Evolutionary conservation across 164 flowering plant genomes (phyloP).

Genomic region (Echeveria elegans): DNA sequence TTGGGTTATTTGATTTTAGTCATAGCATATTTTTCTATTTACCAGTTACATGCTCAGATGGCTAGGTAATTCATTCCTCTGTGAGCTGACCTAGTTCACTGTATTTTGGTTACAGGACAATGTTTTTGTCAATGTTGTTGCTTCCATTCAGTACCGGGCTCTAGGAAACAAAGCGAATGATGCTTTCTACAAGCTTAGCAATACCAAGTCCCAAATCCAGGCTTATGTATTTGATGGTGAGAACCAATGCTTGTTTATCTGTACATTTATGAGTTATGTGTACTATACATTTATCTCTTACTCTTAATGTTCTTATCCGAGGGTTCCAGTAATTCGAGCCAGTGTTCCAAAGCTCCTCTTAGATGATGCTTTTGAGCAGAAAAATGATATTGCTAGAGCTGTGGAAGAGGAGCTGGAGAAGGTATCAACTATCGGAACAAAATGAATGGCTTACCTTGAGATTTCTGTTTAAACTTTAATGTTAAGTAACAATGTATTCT

Average conservation of each 20-base stretch:
- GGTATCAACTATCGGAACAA: conserved; percentile 24
- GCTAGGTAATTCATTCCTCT: no score
- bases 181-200: conserved; percentile 39
- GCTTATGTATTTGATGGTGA: conserved; percentile 81
- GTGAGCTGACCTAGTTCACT: neutral
- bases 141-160: neutral
- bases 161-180: neutral
- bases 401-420: conserved; percentile 72
- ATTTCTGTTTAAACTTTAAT: neutral
- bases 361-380: conserved; percentile 69
- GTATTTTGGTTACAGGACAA: conserved; percentile 43
- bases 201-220: conserved; percentile 54
- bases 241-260: neutral
- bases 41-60: neutral
- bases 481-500: neutral
- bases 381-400: conserved; percentile 67
- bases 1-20: neutral
- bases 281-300: neutral
- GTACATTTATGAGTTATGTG: neutral
- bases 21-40: neutral
- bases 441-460: conserved; percentile 18
- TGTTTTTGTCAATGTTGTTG: conserved; percentile 77
- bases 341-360: conserved; percentile 58
- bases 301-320: neutral
- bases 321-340: conserved; percentile 47